A percentile compares a stretch with the other conserved stretches of the same genome.
phyloP scores from a whole-genome alignment of 2,329 filamentous ascomycete species.

The Fusarium sororula region DNA sequence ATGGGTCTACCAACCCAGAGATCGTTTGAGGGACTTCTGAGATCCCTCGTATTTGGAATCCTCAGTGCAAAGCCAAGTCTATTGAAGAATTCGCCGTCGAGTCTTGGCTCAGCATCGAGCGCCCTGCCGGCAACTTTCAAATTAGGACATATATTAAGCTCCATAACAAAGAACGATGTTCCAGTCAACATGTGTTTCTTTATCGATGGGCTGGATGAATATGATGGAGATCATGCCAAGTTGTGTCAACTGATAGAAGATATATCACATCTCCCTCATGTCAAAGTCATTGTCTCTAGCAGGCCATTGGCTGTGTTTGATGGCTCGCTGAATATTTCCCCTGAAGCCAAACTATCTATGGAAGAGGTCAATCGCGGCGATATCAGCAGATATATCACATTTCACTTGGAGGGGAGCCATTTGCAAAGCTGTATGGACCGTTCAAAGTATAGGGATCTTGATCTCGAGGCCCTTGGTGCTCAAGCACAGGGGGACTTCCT shows the following conservation, averaged over 20 bases:
- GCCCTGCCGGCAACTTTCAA: not conserved
- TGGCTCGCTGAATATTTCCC: not conserved
- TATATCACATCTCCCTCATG: not conserved
- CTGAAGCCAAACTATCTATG: constrained; percentile 7
- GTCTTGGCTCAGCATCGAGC: not conserved
- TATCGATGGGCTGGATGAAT: constrained; percentile 35
- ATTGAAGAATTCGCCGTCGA: not conserved
- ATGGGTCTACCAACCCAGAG: not conserved
- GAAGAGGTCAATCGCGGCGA: constrained; percentile 24
- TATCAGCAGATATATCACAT: constrained; percentile 11
- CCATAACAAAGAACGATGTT: not conserved
- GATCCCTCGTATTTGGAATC: constrained; percentile 23
- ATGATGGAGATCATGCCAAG: constrained; percentile 7
- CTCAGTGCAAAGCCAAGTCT: not conserved
- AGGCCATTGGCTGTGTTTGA: constrained; percentile 19
- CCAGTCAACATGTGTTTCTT: constrained; percentile 22
- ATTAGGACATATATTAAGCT: not conserved
- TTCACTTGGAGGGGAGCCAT: not conserved
- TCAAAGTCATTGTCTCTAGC: constrained; percentile 32
- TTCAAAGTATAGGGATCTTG: not conserved
- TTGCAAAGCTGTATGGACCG: not conserved
- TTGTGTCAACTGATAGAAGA: constrained; percentile 1
- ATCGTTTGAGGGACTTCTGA: constrained; percentile 1
- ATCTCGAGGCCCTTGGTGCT: not conserved
- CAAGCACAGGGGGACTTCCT: constrained; percentile 32